Base-by-base conservation (phyloP, 1,139 yeast genomes). In the Chernovozyma sophiae-reginae region DNA sequence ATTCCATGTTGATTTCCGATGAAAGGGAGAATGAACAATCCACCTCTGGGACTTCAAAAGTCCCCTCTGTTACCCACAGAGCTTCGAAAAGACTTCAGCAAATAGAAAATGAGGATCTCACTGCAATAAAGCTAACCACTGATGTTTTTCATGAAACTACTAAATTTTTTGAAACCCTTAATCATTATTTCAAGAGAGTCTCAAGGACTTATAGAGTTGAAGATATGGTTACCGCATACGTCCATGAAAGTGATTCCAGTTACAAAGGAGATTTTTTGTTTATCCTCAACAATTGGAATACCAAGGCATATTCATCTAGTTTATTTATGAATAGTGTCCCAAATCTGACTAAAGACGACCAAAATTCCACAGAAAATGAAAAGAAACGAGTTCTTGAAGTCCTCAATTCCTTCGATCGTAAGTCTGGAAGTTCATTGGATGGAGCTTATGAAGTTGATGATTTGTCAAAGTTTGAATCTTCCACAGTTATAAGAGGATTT, bases 31-130 rank as follows among this genome's bases (percentile, higher is more conserved):
- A 26, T 6, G 17, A 26, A 26, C 6, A 7, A 26, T 16, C 27
- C 42, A 49, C 2, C 70, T 63, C 36, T 43, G 76, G 30, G 53
- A 68, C 1, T 69, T 74, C 0, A 66, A 67, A 41, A 42, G 75
- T 36, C 55, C 68, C 31, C 59, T 6, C 23, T 6, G 23, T 20
- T 25, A 43, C 50, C 2, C 70, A 64, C 37, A 44, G 76, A 30
- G 53, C 69, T 1, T 69, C 74, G 0, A 67, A 67, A 41, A 42
- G 76, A 37, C 55, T 69, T 31, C 60, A 65, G 35, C 48, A 57
- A 41, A 35, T 49, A 29, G 66, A 60, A 30, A 43, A 42, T 22
- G 44, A 52, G 5, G 56, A 56, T 7, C 38, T 49, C 1, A 37
- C 44, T 3, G 51, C 47, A 10, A 48, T 56, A 3, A 49, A 48